Conservation (phyloP, 1,284 basidiomycete genomes). For the Schizopora paradoxa region DNA sequence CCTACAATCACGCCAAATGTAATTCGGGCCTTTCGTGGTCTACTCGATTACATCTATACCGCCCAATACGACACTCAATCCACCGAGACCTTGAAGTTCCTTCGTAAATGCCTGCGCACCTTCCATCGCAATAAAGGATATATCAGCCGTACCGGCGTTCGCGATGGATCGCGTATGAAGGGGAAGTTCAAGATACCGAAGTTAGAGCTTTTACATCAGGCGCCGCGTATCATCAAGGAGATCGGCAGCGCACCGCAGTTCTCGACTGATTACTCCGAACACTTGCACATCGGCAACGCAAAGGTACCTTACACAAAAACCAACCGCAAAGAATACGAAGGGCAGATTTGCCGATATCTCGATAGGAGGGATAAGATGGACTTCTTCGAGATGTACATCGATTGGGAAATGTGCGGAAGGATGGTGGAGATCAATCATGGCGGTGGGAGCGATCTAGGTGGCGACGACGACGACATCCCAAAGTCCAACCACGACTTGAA, state of each 20-base stretch:
- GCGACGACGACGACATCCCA: neutral
- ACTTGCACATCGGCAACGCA: neutral
- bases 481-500: too few species aligned
- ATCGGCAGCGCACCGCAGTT: neutral
- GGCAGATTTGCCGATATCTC: neutral
- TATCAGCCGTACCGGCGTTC: neutral
- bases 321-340: neutral
- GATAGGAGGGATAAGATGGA: neutral
- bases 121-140: neutral
- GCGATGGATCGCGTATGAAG: neutral
- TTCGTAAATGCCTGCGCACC: neutral
- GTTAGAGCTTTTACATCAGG: neutral
- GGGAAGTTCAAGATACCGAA: constrained; percentile 3
- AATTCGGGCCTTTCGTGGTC: neutral
- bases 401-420: neutral
- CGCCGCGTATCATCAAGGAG: neutral
- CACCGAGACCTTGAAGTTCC: neutral
- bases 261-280: neutral
- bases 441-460: neutral
- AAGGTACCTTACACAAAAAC: constrained; percentile 1
- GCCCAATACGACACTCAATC: constrained; percentile 1
- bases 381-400: neutral
- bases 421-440: neutral
- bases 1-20: neutral
- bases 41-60: neutral